Conservation (phyloP, 108 stramenopile genomes). For the Mayamaea pseudoterrestris region DNA sequence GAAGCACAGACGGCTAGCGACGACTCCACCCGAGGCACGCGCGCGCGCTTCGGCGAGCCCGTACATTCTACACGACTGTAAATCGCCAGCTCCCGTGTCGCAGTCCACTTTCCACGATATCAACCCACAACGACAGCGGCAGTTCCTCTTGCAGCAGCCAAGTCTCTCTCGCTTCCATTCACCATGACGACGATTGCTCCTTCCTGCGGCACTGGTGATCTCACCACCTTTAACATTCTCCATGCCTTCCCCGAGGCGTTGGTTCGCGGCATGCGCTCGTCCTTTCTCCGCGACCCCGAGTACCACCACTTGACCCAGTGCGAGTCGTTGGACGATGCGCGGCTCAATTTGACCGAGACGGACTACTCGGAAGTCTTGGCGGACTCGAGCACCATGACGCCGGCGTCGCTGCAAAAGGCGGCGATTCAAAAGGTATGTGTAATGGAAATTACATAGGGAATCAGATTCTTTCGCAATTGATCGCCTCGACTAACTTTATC, state of each 20-base stretch:
- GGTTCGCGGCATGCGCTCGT: conserved; percentile 90
- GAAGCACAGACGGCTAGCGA: too few species aligned
- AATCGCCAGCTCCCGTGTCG: too few species aligned
- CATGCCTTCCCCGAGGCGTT: conserved; percentile 95
- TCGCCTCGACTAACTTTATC: background rate
- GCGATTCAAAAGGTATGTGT: conserved; percentile 78
- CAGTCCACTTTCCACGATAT: too few species aligned
- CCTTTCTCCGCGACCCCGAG: conserved; percentile 86
- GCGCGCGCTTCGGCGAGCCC: too few species aligned
- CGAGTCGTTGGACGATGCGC: conserved; percentile 92
- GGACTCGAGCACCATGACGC: conserved; percentile 64
- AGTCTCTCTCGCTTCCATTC: background rate
- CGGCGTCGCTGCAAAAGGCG: conserved; percentile 69
- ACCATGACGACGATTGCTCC: conserved; percentile 44
- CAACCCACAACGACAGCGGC: too few species aligned
- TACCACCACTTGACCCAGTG: conserved; percentile 95
- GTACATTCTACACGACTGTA: too few species aligned
- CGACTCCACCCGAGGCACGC: too few species aligned
- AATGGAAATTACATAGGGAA: background rate
- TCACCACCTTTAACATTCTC: conserved; percentile 90
- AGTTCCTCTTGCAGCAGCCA: too few species aligned
- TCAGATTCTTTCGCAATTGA: background rate
- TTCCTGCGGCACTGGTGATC: conserved; percentile 50
- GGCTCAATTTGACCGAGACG: conserved; percentile 94
- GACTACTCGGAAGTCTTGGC: conserved; percentile 88